phyloP scores from a whole-genome alignment of 176 grass and related monocot genomes.

The Hyparrhenia diplandra region DNA sequence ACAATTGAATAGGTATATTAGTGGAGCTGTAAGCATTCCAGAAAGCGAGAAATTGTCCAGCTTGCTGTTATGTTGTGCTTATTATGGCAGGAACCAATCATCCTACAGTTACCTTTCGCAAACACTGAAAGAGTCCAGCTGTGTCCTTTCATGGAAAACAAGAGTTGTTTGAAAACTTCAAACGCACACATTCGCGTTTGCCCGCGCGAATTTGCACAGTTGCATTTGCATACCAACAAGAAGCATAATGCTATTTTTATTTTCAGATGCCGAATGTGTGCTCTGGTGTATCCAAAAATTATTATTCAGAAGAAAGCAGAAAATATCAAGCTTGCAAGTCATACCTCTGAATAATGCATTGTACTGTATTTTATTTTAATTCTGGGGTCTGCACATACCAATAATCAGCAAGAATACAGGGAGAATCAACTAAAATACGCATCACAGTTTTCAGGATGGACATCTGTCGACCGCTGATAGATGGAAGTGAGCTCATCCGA shows the following conservation, averaged over 20 bases:
- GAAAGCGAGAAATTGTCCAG: background rate
- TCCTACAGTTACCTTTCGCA: background rate
- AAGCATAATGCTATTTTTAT: background rate
- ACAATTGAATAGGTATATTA: background rate
- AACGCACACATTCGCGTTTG: background rate
- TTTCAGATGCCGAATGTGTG: background rate
- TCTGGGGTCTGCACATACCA: background rate
- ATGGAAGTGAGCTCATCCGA: background rate
- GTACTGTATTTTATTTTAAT: background rate
- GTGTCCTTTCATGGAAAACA: background rate
- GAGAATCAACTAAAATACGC: conserved; percentile 1
- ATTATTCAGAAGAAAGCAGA: conserved; percentile 16
- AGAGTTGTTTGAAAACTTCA: background rate
- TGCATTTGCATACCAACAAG: background rate
- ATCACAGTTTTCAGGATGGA: background rate
- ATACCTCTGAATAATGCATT: background rate
- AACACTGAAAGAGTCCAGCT: background rate
- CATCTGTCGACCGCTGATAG: conserved; percentile 40
- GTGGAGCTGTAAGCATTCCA: background rate
- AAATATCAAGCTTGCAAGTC: background rate
- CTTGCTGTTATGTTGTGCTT: background rate
- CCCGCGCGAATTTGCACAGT: background rate
- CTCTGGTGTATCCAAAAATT: background rate
- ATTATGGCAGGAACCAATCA: background rate
- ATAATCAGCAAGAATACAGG: conserved; percentile 12